Base-by-base conservation (phyloP, 768 basidiomycete genomes). In the Lactarius quietus region DNA sequence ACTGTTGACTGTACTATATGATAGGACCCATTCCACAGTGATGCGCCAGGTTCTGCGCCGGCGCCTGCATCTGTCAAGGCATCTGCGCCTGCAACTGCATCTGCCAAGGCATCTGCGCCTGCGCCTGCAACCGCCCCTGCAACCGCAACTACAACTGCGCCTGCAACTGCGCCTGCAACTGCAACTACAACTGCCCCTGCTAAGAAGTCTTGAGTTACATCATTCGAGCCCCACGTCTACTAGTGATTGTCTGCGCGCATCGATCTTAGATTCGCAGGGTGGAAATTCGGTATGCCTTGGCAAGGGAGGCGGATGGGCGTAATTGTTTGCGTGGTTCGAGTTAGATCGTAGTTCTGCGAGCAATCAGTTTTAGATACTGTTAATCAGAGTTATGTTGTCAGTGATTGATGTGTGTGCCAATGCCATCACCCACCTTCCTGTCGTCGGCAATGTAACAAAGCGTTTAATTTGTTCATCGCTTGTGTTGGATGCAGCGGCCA, bases 21-120 rank as follows among this genome's bases (percentile, higher is more conserved):
- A 66, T 20, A 66, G 60, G 65, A 66, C 31, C 29, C 56, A 12
- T 62, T 28, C 56, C 65, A 7, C 33, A 33, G 7, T 17, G 29
- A 52, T 1, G 43, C 10, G 2, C 43, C n/a, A n/a, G n/a, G n/a
- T n/a, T n/a, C n/a, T n/a, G 33, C 33, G 33, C 8, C 33, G 33
- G 33, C 33, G 33, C 33, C 33, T 33, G 33, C 33, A 4, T 8
- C 33, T 33, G 33, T n/a, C n/a, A n/a, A n/a, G n/a, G n/a, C 33
- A 8, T 8, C 33, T 33, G 33, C 33, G 4, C 8, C 33, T 33
- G 33, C 3, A 33, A 33, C 33, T 8, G 33, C 33, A 4, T 33
- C 33, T 33, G n/a, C n/a, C n/a, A n/a, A n/a, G n/a, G n/a, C n/a
- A n/a, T n/a, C n/a, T n/a, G 33, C 33, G 33, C 8, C 33, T 3